phyloP scores from a whole-genome alignment of 2,329 filamentous ascomycete genomes.

The Chalaropsis ovoidea region DNA sequence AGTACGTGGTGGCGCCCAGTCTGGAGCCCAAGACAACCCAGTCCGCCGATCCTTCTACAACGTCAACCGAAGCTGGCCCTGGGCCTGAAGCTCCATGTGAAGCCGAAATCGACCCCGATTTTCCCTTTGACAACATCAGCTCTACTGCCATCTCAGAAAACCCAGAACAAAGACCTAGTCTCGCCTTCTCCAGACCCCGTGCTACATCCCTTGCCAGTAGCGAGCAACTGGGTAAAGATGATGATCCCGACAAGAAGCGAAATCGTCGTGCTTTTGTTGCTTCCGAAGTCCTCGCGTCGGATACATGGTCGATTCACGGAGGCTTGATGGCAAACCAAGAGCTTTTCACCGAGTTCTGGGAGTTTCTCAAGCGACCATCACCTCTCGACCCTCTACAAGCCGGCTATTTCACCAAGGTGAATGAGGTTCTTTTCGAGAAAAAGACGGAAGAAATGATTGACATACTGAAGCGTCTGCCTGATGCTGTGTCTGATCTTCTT shows the following conservation, averaged over 20 bases:
- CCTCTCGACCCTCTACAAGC: constrained; percentile 88
- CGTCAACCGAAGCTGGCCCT: not conserved
- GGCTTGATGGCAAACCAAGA: constrained; percentile 76
- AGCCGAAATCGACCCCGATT: constrained; percentile 31
- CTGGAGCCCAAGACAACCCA: constrained; percentile 47
- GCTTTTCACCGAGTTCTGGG: constrained; percentile 77
- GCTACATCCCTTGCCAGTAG: constrained; percentile 45
- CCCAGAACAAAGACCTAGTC: constrained; percentile 28
- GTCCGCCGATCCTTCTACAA: constrained; percentile 35
- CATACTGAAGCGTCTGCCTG: constrained; percentile 73
- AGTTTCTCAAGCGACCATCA: constrained; percentile 71
- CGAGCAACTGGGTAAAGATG: constrained; percentile 44
- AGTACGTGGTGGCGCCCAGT: constrained; percentile 80
- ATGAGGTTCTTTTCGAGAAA: constrained; percentile 92
- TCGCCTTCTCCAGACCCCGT: constrained; percentile 43
- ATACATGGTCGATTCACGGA: constrained; percentile 94
- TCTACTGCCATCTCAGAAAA: constrained; percentile 23
- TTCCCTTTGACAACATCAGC: constrained; percentile 8
- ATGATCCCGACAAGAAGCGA: constrained; percentile 80
- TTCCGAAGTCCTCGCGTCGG: constrained; percentile 85
- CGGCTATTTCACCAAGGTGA: constrained; percentile 97
- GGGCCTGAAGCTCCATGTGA: not conserved
- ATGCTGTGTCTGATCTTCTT: constrained; percentile 73
- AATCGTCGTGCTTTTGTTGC: constrained; percentile 90
- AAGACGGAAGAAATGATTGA: constrained; percentile 96